A percentile compares a stretch with the other conserved stretches of the same genome.
Conservation (phyloP, 2,329 filamentous ascomycete genomes). For the Colletotrichum higginsianum region DNA sequence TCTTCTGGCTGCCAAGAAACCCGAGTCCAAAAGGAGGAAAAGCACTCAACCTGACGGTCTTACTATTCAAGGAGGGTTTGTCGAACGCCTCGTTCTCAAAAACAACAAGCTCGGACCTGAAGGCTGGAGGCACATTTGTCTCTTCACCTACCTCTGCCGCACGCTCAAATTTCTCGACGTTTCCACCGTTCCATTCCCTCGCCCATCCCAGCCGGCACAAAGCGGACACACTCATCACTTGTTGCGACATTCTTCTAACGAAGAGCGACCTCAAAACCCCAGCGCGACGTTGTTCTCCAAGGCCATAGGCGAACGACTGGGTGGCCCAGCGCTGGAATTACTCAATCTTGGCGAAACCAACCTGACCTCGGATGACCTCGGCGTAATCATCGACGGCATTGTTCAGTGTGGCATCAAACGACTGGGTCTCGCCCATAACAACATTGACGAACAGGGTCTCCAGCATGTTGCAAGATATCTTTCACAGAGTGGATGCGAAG, state of each 20-base stretch:
- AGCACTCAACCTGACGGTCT: conserved; percentile 54
- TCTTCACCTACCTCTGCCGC: conserved; percentile 92
- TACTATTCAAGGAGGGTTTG: conserved; percentile 75
- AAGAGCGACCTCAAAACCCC: conserved; percentile 55
- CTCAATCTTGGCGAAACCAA: conserved; percentile 87
- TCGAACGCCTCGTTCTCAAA: conserved; percentile 90
- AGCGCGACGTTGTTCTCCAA: conserved; percentile 72
- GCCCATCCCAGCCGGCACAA: conserved; percentile 40
- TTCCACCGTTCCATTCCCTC: conserved; percentile 85
- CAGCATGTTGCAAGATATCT: conserved; percentile 84
- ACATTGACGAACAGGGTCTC: conserved; percentile 80
- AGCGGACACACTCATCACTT: conserved; percentile 48
- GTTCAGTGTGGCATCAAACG: conserved; percentile 82
- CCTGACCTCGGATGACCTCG: conserved; percentile 79
- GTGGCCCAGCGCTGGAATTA: conserved; percentile 83
- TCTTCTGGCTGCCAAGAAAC: conserved; percentile 82
- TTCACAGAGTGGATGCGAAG: conserved; percentile 83
- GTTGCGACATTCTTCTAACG: conserved; percentile 47
- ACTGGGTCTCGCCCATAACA: conserved; percentile 87
- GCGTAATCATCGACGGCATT: conserved; percentile 85
- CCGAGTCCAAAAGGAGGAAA: conserved; percentile 69
- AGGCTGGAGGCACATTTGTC: conserved; percentile 91
- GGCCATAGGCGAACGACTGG: conserved; percentile 83
- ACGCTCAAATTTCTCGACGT: conserved; percentile 90
- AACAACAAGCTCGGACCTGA: conserved; percentile 91